Percentiles rank a stretch among this genome's conserved stretches.
phyloP scores from a whole-genome alignment of 768 basidiomycete species.

The Saitozyma sp. region DNA sequence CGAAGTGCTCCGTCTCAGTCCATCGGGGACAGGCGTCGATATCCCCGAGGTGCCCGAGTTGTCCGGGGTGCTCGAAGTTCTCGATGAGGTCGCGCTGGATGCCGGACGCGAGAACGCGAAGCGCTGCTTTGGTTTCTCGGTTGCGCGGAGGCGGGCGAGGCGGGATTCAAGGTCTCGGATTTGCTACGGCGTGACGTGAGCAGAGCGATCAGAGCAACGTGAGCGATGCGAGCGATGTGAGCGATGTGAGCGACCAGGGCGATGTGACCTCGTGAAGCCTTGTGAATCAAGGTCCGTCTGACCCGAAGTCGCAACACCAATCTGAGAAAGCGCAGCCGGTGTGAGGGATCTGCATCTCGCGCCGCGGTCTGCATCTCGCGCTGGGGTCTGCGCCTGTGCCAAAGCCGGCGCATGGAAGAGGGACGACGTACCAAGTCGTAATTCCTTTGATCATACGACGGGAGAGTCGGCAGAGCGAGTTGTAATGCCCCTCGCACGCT shows the following conservation, averaged over 20 bases:
- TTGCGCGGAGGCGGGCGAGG: slow-evolving; percentile 59
- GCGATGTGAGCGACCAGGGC: no score
- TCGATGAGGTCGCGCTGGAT: slow-evolving; percentile 8
- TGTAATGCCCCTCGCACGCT: slow-evolving; percentile 14
- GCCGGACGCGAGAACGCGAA: slow-evolving; percentile 64
- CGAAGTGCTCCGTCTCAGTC: not conserved
- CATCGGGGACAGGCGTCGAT: not conserved
- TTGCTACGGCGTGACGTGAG: slow-evolving; percentile 58
- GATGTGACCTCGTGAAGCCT: no score
- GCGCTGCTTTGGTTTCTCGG: slow-evolving; percentile 63
- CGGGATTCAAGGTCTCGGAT: slow-evolving; percentile 63
- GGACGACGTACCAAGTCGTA: slow-evolving; percentile 30
- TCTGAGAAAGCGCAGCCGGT: no score
- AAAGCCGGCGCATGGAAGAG: no score
- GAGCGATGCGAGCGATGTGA: not conserved
- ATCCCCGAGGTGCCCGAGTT: not conserved
- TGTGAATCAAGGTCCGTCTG: no score
- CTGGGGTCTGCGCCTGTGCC: no score
- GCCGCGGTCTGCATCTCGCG: no score
- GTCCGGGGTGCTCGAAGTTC: slow-evolving; percentile 20
- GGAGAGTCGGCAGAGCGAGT: slow-evolving; percentile 11
- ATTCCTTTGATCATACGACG: slow-evolving; percentile 30
- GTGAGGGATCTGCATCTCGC: no score
- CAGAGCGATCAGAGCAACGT: not conserved
- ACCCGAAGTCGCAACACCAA: no score